Evolutionary conservation across 139 green algal species (phyloP), one percentile per base, ranked within the genome.

Genomic region (Dunaliella sp.): DNA sequence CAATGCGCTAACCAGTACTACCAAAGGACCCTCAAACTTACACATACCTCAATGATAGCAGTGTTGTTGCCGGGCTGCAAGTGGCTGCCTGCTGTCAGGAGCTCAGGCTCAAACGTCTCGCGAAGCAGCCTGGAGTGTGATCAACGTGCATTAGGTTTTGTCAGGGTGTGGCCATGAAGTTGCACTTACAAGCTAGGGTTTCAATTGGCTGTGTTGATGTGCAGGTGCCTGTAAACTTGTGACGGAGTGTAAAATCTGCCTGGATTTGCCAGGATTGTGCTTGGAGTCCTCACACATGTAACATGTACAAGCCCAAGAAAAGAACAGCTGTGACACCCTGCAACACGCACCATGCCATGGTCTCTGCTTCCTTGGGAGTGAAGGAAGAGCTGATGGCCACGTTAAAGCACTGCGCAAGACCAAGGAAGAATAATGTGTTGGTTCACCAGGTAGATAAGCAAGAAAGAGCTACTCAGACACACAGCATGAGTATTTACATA

Each of bases 21-120:
- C n/a, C n/a, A n/a, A n/a, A n/a, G n/a, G n/a, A n/a, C n/a, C n/a
- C n/a, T n/a, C n/a, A n/a, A n/a, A n/a, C n/a, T n/a, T n/a, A n/a
- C n/a, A n/a, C n/a, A n/a, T 48, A 93, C 91, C 91, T 96, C 92
- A 36, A 93, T 85, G 1, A 93, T 86, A 32, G 88, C 88, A 2
- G 86, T 81, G 80, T 33, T 89, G 82, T 38, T 36, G 0, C 36
- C 80, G 81, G 87, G 37, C 32, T 84, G 59, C 36, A 98, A 92
- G 36, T 86, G 81, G 28, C 83, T 93, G 36, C 36, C 31, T 22
- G 90, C 38, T 1, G 91, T 97, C 30, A 99, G 93, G 85, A 90
- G 87, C 85, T 99, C 92, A 0, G 96, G 97, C 91, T 99, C 97
- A 90, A 95, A 99, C 0, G 97, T 99, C 87, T 99, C 97, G 1